Evolutionary conservation across 345 rosid genomes (phyloP).

Genomic region (Barbarea vulgaris): DNA sequence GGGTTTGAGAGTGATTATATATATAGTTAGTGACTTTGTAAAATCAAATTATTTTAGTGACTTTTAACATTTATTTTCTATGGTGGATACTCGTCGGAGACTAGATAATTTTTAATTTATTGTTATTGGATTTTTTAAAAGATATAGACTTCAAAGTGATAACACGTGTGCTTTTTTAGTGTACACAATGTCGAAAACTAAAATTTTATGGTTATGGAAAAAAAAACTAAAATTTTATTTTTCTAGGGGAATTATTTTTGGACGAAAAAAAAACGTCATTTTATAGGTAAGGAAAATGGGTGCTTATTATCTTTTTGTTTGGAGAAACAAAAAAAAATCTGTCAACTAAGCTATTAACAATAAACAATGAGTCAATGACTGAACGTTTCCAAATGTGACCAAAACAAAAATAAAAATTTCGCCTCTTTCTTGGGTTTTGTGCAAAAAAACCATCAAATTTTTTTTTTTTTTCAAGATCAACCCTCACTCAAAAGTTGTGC

Average conservation of each 20-base stretch:
- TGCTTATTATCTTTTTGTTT: not conserved
- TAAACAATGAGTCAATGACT: no score
- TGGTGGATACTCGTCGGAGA: slow-evolving; percentile 23
- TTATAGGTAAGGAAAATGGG: not conserved
- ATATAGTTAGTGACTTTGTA: slow-evolving; percentile 28
- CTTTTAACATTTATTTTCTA: slow-evolving; percentile 11
- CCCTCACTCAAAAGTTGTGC: no score
- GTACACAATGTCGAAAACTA: no score
- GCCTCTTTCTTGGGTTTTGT: no score
- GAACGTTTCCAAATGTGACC: no score
- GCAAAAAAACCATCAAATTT: no score
- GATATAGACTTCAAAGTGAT: not conserved
- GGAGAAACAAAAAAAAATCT: not conserved
- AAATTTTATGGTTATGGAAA: no score
- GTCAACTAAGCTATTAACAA: no score
- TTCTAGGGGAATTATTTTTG: not conserved
- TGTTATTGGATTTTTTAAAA: not conserved
- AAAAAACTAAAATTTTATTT: no score
- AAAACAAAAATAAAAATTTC: no score
- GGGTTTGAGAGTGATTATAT: not conserved
- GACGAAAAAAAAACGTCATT: slow-evolving; percentile 16
- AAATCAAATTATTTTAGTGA: not conserved
- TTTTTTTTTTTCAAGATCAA: no score
- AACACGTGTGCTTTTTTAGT: slow-evolving; percentile 33
- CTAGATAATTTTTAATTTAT: slow-evolving; percentile 9